These are phyloP conservation scores for Nicotiana obtusifolia DNA, from an alignment of 257 asterid genomes.

Conservation along the genomic window DNA sequence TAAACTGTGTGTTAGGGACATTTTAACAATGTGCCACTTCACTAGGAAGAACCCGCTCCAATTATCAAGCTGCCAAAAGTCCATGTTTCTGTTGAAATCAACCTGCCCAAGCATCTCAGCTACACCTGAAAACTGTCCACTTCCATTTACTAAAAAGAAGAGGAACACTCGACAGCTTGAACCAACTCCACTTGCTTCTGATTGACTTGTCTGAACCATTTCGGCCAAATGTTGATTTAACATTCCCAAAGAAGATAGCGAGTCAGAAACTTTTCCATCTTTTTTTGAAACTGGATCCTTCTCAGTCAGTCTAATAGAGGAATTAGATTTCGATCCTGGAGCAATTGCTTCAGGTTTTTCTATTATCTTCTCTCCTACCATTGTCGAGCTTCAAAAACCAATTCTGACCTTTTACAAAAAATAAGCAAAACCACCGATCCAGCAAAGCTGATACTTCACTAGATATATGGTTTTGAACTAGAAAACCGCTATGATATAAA, in stretches of 20 bases:
- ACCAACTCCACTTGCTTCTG: slow-evolving; percentile 41
- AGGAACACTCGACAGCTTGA: slow-evolving; percentile 58
- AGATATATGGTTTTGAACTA: not conserved
- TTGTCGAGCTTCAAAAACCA: slow-evolving; percentile 29
- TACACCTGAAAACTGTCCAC: slow-evolving; percentile 87
- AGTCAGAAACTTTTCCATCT: slow-evolving; percentile 33
- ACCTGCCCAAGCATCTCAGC: slow-evolving; percentile 83
- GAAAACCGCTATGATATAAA: slow-evolving; percentile 25
- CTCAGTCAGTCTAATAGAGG: slow-evolving; percentile 30
- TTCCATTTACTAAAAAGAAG: slow-evolving; percentile 72
- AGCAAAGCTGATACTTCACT: not conserved
- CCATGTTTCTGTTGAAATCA: slow-evolving; percentile 71
- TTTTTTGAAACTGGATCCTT: slow-evolving; percentile 39
- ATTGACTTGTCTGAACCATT: slow-evolving; percentile 45
- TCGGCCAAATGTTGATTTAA: slow-evolving; percentile 27
- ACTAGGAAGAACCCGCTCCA: slow-evolving; percentile 84
- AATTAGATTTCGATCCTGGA: slow-evolving; percentile 38
- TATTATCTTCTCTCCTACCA: slow-evolving; percentile 53
- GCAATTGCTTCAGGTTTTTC: slow-evolving; percentile 42
- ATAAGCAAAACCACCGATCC: slow-evolving; percentile 10
- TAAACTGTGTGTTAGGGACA: slow-evolving; percentile 48
- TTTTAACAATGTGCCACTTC: slow-evolving; percentile 82
- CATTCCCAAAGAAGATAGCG: slow-evolving; percentile 26
- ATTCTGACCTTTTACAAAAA: not conserved
- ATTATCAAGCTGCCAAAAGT: slow-evolving; percentile 88